Evolutionary conservation across 164 flowering plant genomes (phyloP).

Genomic region (Taxillus chinensis): DNA sequence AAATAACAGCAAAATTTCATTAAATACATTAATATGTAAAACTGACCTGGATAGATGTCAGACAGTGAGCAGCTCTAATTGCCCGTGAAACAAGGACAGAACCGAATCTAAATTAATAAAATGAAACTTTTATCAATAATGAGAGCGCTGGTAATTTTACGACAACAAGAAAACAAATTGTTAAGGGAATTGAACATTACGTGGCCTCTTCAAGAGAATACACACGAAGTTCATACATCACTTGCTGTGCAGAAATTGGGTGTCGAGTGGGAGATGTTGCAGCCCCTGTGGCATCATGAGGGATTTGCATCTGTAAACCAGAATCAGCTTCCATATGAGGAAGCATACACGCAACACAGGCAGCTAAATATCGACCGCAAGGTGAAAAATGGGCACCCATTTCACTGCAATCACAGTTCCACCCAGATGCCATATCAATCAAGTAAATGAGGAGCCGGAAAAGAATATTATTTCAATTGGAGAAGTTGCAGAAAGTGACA

Average conservation of each 20-base stretch:
- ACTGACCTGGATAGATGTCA: conserved; percentile 96
- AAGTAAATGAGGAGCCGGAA: neutral
- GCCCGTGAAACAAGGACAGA: conserved; percentile 79
- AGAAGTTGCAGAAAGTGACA: too few relatives aligned
- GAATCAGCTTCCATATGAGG: conserved; percentile 76
- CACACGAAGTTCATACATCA: conserved; percentile 91
- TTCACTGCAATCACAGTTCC: conserved; percentile 49
- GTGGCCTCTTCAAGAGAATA: conserved; percentile 95
- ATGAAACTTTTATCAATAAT: neutral
- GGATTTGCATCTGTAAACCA: conserved; percentile 44
- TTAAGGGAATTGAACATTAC: conserved; percentile 28
- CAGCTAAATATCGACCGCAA: conserved; percentile 96
- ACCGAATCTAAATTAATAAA: conserved; percentile 56
- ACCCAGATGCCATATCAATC: neutral
- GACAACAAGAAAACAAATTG: neutral
- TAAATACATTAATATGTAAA: neutral
- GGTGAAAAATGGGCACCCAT: conserved; percentile 99
- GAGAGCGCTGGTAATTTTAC: neutral
- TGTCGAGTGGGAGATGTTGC: conserved; percentile 95
- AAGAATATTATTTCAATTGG: too few relatives aligned
- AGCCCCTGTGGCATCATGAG: conserved; percentile 48
- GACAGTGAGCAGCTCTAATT: conserved; percentile 98
- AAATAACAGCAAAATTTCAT: too few relatives aligned
- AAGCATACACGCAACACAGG: conserved; percentile 89
- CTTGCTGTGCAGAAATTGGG: conserved; percentile 83